A percentile compares a stretch with the other conserved stretches of the same genome.
phyloP scores from a whole-genome alignment of 2,329 filamentous ascomycete genomes.

The Sporothrix brasiliensis region DNA sequence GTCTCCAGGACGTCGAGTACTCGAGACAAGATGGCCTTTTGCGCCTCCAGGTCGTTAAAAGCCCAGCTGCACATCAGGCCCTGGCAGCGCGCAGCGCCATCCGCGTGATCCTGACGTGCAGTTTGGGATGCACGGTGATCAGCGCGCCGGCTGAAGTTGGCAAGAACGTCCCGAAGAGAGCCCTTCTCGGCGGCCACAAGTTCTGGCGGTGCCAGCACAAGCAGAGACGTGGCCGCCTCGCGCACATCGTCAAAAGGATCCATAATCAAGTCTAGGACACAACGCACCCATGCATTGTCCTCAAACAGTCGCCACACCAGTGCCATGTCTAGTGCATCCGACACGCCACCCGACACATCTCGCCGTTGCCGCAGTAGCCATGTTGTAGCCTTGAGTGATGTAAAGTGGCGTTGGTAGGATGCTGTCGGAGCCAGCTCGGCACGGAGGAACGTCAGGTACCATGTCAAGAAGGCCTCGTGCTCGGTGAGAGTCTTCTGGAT shows the following conservation, averaged over 20 bases:
- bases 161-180: conserved; percentile 43
- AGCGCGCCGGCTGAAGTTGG: conserved; percentile 55
- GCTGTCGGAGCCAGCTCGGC: conserved; percentile 76
- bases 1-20: conserved; percentile 65
- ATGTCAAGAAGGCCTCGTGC: conserved; percentile 68
- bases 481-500: conserved; percentile 45
- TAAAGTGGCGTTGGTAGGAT: conserved; percentile 88
- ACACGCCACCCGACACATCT: conserved; percentile 49
- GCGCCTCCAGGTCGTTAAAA: conserved; percentile 47
- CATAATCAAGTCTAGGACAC: conserved; percentile 76
- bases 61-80: conserved; percentile 67
- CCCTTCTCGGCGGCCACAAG: conserved; percentile 37
- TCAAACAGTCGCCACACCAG: conserved; percentile 41
- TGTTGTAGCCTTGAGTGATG: conserved; percentile 70
- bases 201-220: conserved; percentile 54
- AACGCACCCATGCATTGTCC: conserved; percentile 58
- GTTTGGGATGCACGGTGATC: conserved; percentile 66
- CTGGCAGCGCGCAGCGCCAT: conserved; percentile 80
- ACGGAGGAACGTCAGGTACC: conserved; percentile 73
- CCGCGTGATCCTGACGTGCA: conserved; percentile 86
- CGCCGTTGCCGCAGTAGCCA: conserved; percentile 70
- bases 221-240: conserved; percentile 55
- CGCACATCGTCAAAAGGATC: conserved; percentile 94
- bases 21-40: conserved; percentile 56
- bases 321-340: conserved; percentile 39